Evolutionary conservation across 2,329 filamentous ascomycete species (phyloP).

Genomic region (Pseudogymnoascus sp.): DNA sequence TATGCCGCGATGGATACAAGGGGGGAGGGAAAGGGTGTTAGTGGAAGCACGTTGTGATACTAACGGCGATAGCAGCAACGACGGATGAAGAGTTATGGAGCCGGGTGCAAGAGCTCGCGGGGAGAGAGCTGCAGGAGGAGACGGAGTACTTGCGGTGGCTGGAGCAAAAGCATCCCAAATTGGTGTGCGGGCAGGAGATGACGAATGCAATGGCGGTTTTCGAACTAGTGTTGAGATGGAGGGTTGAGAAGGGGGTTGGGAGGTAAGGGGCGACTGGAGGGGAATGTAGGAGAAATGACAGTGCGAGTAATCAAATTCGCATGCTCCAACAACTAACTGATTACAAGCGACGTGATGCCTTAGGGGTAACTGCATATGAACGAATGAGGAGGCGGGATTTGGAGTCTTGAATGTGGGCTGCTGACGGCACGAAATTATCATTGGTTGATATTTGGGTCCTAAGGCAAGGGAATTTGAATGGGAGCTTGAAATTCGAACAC

Average conservation of each 20-base stretch:
- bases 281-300: background rate
- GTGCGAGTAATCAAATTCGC: background rate
- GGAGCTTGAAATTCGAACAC: no score
- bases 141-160: background rate
- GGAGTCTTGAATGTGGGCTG: no score
- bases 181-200: background rate
- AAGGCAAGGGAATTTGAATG: no score
- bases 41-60: background rate
- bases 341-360: background rate
- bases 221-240: background rate
- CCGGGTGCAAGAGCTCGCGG: background rate
- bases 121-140: background rate
- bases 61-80: background rate
- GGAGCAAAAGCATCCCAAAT: background rate
- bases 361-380: no score
- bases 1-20: background rate
- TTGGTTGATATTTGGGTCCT: no score
- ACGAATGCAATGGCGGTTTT: background rate
- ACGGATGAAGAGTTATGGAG: background rate
- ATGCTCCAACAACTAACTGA: background rate
- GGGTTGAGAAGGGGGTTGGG: background rate
- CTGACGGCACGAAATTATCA: no score
- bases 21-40: background rate
- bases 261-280: background rate
- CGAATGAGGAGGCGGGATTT: no score